A percentile compares a stretch with the other conserved stretches of the same genome.
Conservation (phyloP, 805 yeast genomes). For the Pichia paraexigua region DNA sequence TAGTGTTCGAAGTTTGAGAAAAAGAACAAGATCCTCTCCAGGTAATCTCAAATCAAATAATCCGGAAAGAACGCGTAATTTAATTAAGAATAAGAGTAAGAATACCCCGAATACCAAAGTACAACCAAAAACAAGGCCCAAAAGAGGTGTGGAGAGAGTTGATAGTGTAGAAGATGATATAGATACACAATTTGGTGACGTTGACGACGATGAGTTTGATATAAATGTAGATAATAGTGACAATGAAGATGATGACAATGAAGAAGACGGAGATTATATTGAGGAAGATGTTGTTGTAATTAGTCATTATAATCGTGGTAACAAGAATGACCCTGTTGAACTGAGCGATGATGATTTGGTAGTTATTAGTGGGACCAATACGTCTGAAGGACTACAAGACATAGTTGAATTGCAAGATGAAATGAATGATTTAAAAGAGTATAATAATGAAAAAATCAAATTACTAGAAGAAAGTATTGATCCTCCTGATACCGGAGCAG, state of each 20-base stretch:
- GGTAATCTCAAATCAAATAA: background rate
- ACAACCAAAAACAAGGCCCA: background rate
- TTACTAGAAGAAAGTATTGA: slow-evolving; percentile 30
- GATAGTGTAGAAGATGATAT: background rate
- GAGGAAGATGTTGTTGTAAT: slow-evolving; percentile 33
- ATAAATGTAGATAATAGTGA: slow-evolving; percentile 10
- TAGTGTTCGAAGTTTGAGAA: background rate
- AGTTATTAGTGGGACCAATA: background rate
- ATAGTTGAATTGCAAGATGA: slow-evolving; percentile 11
- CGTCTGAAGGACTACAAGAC: background rate
- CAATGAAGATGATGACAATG: slow-evolving; percentile 10
- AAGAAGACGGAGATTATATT: slow-evolving; percentile 33
- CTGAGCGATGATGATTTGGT: slow-evolving; percentile 14
- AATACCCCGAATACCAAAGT: background rate
- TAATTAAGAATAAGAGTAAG: background rate
- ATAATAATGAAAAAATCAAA: background rate
- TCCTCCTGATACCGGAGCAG: slow-evolving; percentile 22
- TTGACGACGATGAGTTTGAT: slow-evolving; percentile 1
- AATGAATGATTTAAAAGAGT: slow-evolving; percentile 18
- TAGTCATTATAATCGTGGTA: slow-evolving; percentile 23
- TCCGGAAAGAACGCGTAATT: background rate
- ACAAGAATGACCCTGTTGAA: slow-evolving; percentile 34
- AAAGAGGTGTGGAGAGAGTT: background rate
- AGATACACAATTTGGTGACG: background rate
- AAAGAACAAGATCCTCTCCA: background rate